Percentiles rank a stretch among this genome's conserved stretches.
These are phyloP conservation scores for Termitomyces sp. DNA, from an alignment of 768 basidiomycete genomes.

Conservation along the genomic window DNA sequence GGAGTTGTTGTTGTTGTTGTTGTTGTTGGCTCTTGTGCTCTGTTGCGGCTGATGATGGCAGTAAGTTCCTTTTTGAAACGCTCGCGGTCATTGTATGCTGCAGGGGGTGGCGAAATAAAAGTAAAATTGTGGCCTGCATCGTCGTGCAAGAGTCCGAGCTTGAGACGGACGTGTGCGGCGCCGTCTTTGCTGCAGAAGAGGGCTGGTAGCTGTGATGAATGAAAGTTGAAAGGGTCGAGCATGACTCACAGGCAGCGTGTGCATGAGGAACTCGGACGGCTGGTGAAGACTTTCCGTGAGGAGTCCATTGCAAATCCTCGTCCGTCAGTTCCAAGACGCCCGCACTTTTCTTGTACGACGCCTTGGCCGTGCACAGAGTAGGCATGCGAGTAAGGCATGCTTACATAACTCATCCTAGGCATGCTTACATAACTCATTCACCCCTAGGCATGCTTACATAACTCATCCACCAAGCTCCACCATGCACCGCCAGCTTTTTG, in stretches of 20 bases:
- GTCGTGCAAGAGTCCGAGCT: conserved; percentile 62
- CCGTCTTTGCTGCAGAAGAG: conserved; percentile 86
- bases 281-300: conserved; percentile 60
- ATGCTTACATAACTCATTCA: too few species aligned
- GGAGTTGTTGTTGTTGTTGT: too few species aligned
- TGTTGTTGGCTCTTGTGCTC: conserved; percentile 26
- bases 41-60: conserved; percentile 70
- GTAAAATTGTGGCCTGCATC: conserved; percentile 80
- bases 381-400: too few species aligned
- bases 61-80: conserved; percentile 78
- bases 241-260: conserved; percentile 55
- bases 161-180: conserved; percentile 72
- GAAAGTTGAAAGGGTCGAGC: not conserved
- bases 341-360: conserved; percentile 77
- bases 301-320: conserved; percentile 73
- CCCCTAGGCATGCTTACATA: too few species aligned
- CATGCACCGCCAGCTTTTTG: conserved; percentile 62
- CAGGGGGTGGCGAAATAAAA: conserved; percentile 60
- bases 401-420: too few species aligned
- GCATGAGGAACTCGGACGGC: conserved; percentile 56
- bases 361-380: conserved; percentile 54
- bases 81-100: conserved; percentile 70
- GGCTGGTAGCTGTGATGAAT: too few species aligned
- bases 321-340: conserved; percentile 75
- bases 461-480: too few species aligned